Percentiles rank a stretch among this genome's conserved stretches.
Conservation (phyloP, 805 yeast genomes). For the Kodamaea leandrae region DNA sequence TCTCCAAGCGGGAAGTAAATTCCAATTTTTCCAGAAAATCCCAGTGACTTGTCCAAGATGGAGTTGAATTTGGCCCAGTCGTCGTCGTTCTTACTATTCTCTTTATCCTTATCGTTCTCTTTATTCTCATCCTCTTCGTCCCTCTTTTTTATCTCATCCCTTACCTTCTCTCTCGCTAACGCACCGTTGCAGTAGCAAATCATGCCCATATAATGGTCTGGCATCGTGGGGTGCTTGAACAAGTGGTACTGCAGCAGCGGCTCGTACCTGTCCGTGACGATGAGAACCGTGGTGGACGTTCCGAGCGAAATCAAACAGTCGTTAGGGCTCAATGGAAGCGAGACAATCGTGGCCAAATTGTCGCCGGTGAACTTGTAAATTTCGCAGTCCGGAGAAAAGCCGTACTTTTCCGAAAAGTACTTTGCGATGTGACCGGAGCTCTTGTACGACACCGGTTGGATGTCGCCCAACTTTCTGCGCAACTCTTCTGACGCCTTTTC, state of each 20-base stretch:
- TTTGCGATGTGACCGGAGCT: constrained; percentile 51
- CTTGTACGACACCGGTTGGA: constrained; percentile 50
- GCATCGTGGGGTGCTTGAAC: constrained; percentile 82
- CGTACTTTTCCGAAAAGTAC: constrained; percentile 65
- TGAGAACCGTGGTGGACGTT: constrained; percentile 84
- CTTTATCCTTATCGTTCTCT: constrained; percentile 41
- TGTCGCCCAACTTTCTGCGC: constrained; percentile 50
- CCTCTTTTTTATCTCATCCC: constrained; percentile 41
- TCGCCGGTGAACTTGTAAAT: constrained; percentile 86
- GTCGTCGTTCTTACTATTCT: constrained; percentile 14
- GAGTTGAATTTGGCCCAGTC: constrained; percentile 61
- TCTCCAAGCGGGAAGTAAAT: constrained; percentile 88
- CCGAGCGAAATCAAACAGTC: constrained; percentile 84
- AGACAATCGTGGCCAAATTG: constrained; percentile 81
- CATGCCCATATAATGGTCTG: constrained; percentile 86
- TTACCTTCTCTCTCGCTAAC: constrained; percentile 73
- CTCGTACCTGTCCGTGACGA: constrained; percentile 72
- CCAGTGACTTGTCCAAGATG: constrained; percentile 41
- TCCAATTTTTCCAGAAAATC: constrained; percentile 55
- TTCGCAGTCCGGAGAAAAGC: constrained; percentile 54
- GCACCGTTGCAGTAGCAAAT: constrained; percentile 92
- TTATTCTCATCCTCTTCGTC: constrained; percentile 20
- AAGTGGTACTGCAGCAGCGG: constrained; percentile 83
- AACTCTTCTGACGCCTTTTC: constrained; percentile 38
- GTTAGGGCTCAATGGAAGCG: constrained; percentile 71